Conservation (phyloP, 2,329 filamentous ascomycete genomes). For the Phaeosphaeria sp. region DNA sequence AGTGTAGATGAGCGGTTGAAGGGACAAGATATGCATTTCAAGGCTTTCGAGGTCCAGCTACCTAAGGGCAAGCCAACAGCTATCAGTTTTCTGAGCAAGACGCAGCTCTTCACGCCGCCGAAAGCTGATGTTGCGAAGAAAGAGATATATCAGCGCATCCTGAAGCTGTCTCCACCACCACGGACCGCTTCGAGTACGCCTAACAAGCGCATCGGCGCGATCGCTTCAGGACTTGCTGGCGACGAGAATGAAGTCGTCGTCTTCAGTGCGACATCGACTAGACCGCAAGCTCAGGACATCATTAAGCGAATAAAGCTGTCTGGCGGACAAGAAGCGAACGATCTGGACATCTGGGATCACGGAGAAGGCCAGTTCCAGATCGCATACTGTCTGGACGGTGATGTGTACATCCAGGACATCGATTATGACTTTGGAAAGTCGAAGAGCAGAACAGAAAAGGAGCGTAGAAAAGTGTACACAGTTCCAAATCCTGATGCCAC, state of each 20-base stretch:
- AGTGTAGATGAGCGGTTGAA: slow-evolving; percentile 73
- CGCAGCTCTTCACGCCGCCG: slow-evolving; percentile 57
- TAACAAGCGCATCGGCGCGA: slow-evolving; percentile 72
- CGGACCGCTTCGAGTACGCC: slow-evolving; percentile 53
- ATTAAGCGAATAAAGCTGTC: slow-evolving; percentile 60
- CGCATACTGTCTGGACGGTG: slow-evolving; percentile 78
- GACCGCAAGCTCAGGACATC: slow-evolving; percentile 57
- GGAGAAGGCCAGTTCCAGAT: slow-evolving; percentile 70
- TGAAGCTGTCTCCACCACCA: slow-evolving; percentile 63
- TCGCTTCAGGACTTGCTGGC: slow-evolving; percentile 78
- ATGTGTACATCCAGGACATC: slow-evolving; percentile 73
- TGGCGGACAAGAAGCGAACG: slow-evolving; percentile 65
- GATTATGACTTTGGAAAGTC: slow-evolving; percentile 55
- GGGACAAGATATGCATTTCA: slow-evolving; percentile 83
- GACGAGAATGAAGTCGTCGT: slow-evolving; percentile 76
- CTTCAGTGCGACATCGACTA: slow-evolving; percentile 70
- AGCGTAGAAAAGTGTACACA: slow-evolving; percentile 38
- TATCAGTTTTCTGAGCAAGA: slow-evolving; percentile 58
- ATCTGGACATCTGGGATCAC: slow-evolving; percentile 72
- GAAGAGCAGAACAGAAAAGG: slow-evolving; percentile 41
- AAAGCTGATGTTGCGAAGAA: slow-evolving; percentile 50
- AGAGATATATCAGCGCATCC: slow-evolving; percentile 66
- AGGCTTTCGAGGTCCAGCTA: slow-evolving; percentile 71
- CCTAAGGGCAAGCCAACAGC: slow-evolving; percentile 53
- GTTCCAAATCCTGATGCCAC: slow-evolving; percentile 40